Evolutionary conservation across 441 rosid genomes (phyloP).

Genomic region (Cnidoscolus chayamansa): DNA sequence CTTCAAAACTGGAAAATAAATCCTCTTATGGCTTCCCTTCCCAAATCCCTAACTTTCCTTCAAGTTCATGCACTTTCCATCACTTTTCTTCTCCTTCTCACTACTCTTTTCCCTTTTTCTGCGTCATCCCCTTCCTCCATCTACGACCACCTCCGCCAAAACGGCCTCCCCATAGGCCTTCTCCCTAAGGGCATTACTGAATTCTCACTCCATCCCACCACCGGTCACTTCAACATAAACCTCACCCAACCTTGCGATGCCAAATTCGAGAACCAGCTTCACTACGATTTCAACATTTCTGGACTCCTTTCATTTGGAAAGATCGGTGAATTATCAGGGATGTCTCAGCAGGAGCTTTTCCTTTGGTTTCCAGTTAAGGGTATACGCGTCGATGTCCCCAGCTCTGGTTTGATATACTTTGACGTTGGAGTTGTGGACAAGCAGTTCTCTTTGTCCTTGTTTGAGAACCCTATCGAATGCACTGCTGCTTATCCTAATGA

Average conservation of each 20-base stretch:
- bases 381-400: conserved; percentile 77
- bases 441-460: conserved; percentile 77
- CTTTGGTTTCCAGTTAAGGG: conserved; percentile 83
- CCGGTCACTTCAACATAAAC: conserved; percentile 65
- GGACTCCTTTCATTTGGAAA: conserved; percentile 53
- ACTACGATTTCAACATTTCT: conserved; percentile 67
- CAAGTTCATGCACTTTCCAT: conserved; percentile 17
- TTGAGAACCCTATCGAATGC: conserved; percentile 79
- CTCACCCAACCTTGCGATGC: conserved; percentile 75
- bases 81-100: conserved; percentile 15
- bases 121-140: conserved; percentile 30
- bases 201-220: conserved; percentile 39
- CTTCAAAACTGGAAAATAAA: background rate
- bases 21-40: conserved; percentile 9
- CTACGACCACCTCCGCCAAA: conserved; percentile 50
- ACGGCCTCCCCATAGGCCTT: conserved; percentile 79
- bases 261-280: conserved; percentile 77
- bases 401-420: conserved; percentile 84
- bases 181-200: conserved; percentile 71
- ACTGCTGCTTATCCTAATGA: conserved; percentile 12
- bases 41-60: background rate
- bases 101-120: background rate
- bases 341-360: conserved; percentile 73
- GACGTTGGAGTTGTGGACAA: conserved; percentile 87
- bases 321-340: conserved; percentile 58